A percentile compares a stretch with the other conserved stretches of the same genome.
Evolutionary conservation across 1,139 yeast species (phyloP).

Genomic region (Sugiyamaella castrensis): DNA sequence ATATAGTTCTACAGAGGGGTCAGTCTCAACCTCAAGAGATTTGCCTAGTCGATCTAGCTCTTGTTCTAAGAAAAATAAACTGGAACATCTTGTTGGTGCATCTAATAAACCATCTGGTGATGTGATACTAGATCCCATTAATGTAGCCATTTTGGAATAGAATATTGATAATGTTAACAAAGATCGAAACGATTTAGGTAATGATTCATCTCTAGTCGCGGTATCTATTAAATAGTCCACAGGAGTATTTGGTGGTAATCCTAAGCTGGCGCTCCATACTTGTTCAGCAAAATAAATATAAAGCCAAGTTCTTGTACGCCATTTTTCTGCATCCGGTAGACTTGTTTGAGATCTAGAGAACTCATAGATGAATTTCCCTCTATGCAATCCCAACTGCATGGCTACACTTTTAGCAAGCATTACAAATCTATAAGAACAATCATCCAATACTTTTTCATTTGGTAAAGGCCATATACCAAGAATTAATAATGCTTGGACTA

Average conservation of each 20-base stretch:
- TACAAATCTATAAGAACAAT: conserved; percentile 82
- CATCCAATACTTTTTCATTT: conserved; percentile 88
- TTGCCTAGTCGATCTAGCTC: conserved; percentile 71
- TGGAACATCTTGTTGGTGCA: conserved; percentile 77
- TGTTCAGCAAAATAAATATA: conserved; percentile 86
- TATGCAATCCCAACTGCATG: conserved; percentile 84
- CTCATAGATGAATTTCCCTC: conserved; percentile 89
- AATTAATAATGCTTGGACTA: conserved; percentile 81
- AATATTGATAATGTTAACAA: conserved; percentile 72
- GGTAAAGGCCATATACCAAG: conserved; percentile 92
- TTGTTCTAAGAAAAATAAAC: conserved; percentile 69
- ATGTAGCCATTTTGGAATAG: conserved; percentile 78
- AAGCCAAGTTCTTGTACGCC: conserved; percentile 94
- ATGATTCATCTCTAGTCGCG: conserved; percentile 63
- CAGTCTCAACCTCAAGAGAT: conserved; percentile 48
- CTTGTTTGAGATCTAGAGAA: conserved; percentile 87
- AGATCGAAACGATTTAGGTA: conserved; percentile 71
- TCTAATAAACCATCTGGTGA: conserved; percentile 89
- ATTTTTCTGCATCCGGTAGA: conserved; percentile 84
- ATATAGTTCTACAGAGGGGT: conserved; percentile 68
- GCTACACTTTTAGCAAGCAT: conserved; percentile 84
- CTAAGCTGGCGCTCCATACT: conserved; percentile 85
- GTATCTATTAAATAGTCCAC: conserved; percentile 80
- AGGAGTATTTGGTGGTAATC: conserved; percentile 82
- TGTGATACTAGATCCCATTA: conserved; percentile 86